These are phyloP conservation scores for Yamadazyma conglobata DNA, from an alignment of 1,139 yeast genomes.

Conservation along the genomic window DNA sequence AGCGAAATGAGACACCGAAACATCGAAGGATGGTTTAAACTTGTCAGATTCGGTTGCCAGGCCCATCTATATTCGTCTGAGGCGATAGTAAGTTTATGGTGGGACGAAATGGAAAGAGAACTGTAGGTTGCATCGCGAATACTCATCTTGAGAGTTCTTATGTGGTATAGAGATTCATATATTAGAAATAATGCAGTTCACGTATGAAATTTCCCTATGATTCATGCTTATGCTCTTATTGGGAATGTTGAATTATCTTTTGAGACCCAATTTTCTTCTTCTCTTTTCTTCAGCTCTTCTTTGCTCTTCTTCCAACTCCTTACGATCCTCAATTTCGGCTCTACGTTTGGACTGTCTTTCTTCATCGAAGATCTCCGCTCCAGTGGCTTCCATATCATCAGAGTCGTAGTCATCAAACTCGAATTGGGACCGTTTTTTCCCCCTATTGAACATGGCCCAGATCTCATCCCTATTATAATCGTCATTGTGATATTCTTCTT, in stretches of 20 bases:
- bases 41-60: too few relatives aligned
- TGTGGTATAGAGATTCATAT: too few relatives aligned
- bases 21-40: too few relatives aligned
- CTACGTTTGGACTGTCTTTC: slow-evolving; percentile 60
- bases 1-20: too few relatives aligned
- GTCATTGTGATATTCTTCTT: slow-evolving; percentile 30
- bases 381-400: slow-evolving; percentile 94
- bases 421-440: slow-evolving; percentile 47
- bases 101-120: too few relatives aligned
- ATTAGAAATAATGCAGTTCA: too few relatives aligned
- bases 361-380: slow-evolving; percentile 79
- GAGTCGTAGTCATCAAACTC: slow-evolving; percentile 55
- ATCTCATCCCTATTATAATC: slow-evolving; percentile 82
- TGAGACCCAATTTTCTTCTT: slow-evolving; percentile 15
- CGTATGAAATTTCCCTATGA: too few relatives aligned
- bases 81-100: too few relatives aligned
- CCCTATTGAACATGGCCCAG: slow-evolving; percentile 79
- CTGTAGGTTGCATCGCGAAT: too few relatives aligned
- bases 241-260: background rate
- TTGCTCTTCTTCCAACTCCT: slow-evolving; percentile 58
- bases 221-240: background rate
- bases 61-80: too few relatives aligned
- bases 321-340: slow-evolving; percentile 64
- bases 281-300: slow-evolving; percentile 35
- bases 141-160: too few relatives aligned